Conservation (phyloP, 2,329 filamentous ascomycete genomes). For the Alternaria dauci region DNA sequence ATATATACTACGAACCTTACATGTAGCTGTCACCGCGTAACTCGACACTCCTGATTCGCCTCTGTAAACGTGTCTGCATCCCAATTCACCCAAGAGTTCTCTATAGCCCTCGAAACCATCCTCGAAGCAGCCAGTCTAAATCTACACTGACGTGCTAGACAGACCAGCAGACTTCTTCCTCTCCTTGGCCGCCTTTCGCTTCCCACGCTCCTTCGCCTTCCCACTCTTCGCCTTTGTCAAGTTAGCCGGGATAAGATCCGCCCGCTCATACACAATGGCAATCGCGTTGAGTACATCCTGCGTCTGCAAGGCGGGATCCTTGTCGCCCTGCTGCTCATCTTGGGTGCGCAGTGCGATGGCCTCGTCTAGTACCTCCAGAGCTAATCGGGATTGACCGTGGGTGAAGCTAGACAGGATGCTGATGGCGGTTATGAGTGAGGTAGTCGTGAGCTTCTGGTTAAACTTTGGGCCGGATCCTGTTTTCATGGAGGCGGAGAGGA, state of each 20-base stretch:
- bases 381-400: conserved; percentile 17
- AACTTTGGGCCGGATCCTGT: not conserved
- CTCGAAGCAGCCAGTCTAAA: not conserved
- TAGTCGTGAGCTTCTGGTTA: not conserved
- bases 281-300: conserved; percentile 20
- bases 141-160: not conserved
- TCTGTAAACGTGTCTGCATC: not conserved
- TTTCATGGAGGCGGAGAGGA: conserved; percentile 7
- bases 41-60: no score
- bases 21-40: not conserved
- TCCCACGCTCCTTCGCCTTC: conserved; percentile 15
- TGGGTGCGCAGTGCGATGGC: conserved; percentile 9
- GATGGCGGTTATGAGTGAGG: not conserved
- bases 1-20: not conserved
- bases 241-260: conserved; percentile 13
- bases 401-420: conserved; percentile 12
- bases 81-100: not conserved
- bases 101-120: no score
- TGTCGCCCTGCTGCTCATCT: conserved; percentile 6
- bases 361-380: conserved; percentile 6
- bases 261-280: conserved; percentile 16
- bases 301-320: not conserved
- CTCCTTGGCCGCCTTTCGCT: conserved; percentile 9
- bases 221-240: conserved; percentile 15
- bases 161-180: not conserved